Evolutionary conservation across 2,329 filamentous ascomycete species (phyloP).

Genomic region (Epichloe uncinata): DNA sequence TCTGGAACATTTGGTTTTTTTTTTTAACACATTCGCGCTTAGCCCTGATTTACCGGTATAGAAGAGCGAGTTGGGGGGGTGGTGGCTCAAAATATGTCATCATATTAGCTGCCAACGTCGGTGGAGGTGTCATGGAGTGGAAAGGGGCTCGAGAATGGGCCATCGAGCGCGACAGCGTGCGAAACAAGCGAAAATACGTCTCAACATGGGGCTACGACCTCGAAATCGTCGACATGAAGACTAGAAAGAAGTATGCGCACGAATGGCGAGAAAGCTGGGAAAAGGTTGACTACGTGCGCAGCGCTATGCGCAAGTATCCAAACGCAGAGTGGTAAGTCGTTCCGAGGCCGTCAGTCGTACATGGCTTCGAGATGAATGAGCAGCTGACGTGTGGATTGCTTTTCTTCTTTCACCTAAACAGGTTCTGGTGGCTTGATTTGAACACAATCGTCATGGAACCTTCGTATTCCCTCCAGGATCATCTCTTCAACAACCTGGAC

Average conservation of each 20-base stretch:
- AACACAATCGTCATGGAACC: conserved; percentile 99
- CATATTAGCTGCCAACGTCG: conserved; percentile 84
- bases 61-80: conserved; percentile 59
- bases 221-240: conserved; percentile 96
- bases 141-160: conserved; percentile 97
- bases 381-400: no score
- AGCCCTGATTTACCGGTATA: conserved; percentile 50
- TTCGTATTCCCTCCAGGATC: conserved; percentile 72
- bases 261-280: conserved; percentile 99
- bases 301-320: conserved; percentile 83
- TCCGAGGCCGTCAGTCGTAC: no score
- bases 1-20: not conserved
- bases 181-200: conserved; percentile 86
- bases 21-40: not conserved
- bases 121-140: conserved; percentile 98
- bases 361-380: no score
- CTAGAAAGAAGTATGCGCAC: conserved; percentile 95
- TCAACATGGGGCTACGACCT: conserved; percentile 86
- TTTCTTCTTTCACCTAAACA: conserved; percentile 31
- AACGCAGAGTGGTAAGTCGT: conserved; percentile 77
- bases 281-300: conserved; percentile 88
- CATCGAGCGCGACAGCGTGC: conserved; percentile 88
- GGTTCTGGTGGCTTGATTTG: conserved; percentile 98
- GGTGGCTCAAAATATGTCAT: conserved; percentile 88
- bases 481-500: conserved; percentile 73